Evolutionary conservation across 2,329 filamentous ascomycete species (phyloP).

Genomic region (Xylariaceae sp.): DNA sequence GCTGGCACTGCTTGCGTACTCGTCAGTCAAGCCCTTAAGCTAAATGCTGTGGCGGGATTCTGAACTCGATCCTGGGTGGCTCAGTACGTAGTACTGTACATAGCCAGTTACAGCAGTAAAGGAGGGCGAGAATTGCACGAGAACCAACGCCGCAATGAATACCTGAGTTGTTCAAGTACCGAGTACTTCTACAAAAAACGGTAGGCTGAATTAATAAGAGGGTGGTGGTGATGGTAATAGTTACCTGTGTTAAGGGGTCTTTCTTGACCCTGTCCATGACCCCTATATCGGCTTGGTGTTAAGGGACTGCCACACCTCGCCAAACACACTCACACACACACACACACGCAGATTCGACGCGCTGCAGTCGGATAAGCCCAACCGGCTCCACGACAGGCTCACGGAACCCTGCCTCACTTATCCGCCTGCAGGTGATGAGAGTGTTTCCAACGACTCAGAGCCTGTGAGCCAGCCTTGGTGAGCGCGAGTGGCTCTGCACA

Average conservation of each 20-base stretch:
- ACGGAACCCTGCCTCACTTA: conserved; percentile 13
- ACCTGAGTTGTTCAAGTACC: background rate
- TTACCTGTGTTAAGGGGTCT: conserved; percentile 20
- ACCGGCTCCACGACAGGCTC: conserved; percentile 23
- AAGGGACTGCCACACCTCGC: conserved; percentile 24
- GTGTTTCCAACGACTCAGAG: conserved; percentile 16
- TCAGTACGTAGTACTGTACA: background rate
- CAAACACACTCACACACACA: too few species aligned
- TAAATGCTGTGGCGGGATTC: background rate
- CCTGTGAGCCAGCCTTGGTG: conserved; percentile 10
- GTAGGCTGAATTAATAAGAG: background rate
- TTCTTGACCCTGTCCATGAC: conserved; percentile 27
- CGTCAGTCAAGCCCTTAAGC: background rate
- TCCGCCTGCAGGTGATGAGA: conserved; percentile 20
- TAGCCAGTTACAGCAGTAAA: background rate
- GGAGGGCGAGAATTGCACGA: background rate
- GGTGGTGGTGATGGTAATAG: conserved; percentile 22
- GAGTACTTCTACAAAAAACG: background rate
- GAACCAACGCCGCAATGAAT: background rate
- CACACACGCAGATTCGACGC: too few species aligned
- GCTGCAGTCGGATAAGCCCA: conserved; percentile 21
- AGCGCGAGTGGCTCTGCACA: conserved; percentile 17
- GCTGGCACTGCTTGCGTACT: background rate
- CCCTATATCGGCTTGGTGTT: conserved; percentile 27
- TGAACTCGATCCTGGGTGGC: background rate